Evolutionary conservation across 495 filamentous ascomycete species (phyloP).

Genomic region (Hypoxylon perforatum): DNA sequence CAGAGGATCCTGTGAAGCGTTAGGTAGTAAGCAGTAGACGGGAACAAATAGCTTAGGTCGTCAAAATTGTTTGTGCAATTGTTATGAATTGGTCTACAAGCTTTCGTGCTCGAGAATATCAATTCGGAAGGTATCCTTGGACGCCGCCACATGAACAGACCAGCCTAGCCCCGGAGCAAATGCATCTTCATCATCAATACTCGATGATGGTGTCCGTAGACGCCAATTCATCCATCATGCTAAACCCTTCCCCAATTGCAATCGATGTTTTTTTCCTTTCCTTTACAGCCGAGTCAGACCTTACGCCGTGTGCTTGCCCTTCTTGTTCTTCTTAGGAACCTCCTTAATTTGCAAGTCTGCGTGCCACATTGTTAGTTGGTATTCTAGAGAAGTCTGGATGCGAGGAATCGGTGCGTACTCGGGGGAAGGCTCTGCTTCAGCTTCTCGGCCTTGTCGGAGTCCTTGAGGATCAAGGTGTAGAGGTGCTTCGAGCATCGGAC

Average conservation of each 20-base stretch:
- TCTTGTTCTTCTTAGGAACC: conserved; percentile 63
- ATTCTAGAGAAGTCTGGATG: neutral
- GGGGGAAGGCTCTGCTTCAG: conserved; percentile 98
- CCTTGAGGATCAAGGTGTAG: conserved; percentile 97
- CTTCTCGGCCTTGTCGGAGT: conserved; percentile 99
- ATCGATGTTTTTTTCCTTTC: conserved; percentile 33
- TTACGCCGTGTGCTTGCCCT: conserved; percentile 52
- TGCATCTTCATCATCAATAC: conserved; percentile 26
- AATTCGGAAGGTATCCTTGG: conserved; percentile 55
- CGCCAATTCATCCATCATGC: conserved; percentile 21
- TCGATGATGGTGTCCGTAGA: conserved; percentile 27
- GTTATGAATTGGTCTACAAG: conserved; percentile 48
- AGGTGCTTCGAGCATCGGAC: conserved; percentile 94
- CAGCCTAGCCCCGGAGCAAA: conserved; percentile 27
- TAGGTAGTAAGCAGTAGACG: conserved; percentile 3
- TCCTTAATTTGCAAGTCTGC: conserved; percentile 61
- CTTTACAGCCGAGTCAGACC: conserved; percentile 19
- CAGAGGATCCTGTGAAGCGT: conserved; percentile 41
- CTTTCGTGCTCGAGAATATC: conserved; percentile 43
- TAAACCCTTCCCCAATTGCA: conserved; percentile 36
- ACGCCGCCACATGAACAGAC: conserved; percentile 52
- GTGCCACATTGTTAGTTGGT: conserved; percentile 9
- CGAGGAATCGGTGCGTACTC: conserved; percentile 63
- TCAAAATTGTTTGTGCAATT: conserved; percentile 44
- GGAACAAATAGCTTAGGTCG: conserved; percentile 2